These are phyloP conservation scores for Diaporthe longicolla DNA, from an alignment of 2,329 filamentous ascomycete species.

Conservation along the genomic window DNA sequence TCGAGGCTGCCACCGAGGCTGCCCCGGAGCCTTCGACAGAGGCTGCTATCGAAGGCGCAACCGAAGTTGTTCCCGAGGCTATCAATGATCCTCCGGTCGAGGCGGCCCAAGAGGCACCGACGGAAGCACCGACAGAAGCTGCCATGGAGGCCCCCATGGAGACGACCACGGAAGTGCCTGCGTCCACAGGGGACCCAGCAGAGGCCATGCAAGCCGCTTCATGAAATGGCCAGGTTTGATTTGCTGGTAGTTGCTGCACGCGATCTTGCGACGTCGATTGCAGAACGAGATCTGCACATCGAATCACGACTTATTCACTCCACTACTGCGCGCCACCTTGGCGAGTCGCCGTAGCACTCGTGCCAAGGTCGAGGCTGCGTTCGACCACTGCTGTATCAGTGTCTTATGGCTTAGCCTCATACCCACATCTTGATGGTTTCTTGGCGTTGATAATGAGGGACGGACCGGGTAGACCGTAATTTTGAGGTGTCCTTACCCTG, in stretches of 20 bases:
- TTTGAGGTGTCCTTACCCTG: conserved; percentile 14
- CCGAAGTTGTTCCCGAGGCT: neutral
- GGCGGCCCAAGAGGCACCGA: conserved; percentile 12
- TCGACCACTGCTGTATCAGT: conserved; percentile 7
- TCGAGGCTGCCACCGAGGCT: neutral
- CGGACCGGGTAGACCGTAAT: conserved; percentile 21
- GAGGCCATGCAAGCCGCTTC: conserved; percentile 25
- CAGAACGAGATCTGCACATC: conserved; percentile 12
- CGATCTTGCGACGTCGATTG: neutral
- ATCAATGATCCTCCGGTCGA: conserved; percentile 12
- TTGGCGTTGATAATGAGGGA: conserved; percentile 33
- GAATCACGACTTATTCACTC: conserved; percentile 22
- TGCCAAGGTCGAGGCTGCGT: neutral
- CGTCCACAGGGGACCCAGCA: conserved; percentile 13
- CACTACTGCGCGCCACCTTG: neutral
- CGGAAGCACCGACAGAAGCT: neutral
- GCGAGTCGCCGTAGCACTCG: neutral
- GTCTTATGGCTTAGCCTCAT: conserved; percentile 7
- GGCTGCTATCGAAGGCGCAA: neutral
- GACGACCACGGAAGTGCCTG: conserved; percentile 13
- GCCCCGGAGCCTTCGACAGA: neutral
- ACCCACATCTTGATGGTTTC: conserved; percentile 18
- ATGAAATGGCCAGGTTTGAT: neutral
- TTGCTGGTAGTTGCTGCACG: conserved; percentile 3
- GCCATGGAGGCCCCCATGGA: conserved; percentile 19